A percentile compares a stretch with the other conserved stretches of the same genome.
Conservation (phyloP, 2,329 filamentous ascomycete genomes). For the Paramyrothecium sp. region DNA sequence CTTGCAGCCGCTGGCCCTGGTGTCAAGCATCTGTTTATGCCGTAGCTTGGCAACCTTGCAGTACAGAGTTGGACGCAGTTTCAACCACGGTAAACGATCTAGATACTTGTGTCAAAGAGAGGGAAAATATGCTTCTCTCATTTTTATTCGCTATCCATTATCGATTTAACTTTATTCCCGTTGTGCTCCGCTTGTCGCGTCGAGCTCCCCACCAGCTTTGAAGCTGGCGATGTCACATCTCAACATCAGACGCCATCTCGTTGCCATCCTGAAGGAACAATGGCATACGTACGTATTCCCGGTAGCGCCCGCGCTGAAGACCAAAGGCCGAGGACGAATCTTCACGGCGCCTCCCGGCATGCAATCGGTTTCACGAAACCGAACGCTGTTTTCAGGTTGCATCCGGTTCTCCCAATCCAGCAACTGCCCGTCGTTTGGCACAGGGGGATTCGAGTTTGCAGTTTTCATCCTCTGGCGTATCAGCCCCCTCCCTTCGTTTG, state of each 20-base stretch:
- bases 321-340: neutral
- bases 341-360: neutral
- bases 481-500: neutral
- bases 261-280: neutral
- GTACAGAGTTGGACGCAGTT: too few relatives aligned
- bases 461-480: neutral
- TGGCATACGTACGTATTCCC: neutral
- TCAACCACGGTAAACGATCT: too few relatives aligned
- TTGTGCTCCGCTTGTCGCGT: neutral
- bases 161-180: too few relatives aligned
- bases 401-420: neutral
- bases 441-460: neutral
- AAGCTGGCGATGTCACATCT: neutral
- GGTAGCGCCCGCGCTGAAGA: neutral
- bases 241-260: neutral
- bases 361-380: neutral
- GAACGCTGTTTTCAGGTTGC: neutral
- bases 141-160: too few relatives aligned
- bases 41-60: too few relatives aligned
- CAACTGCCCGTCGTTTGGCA: neutral
- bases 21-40: neutral
- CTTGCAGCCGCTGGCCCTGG: neutral
- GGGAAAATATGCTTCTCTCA: too few relatives aligned
- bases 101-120: too few relatives aligned
- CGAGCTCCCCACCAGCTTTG: neutral